Evolutionary conservation across 2,329 filamentous ascomycete species (phyloP), one percentile per base, ranked within the genome.

Genomic region (Cladosporium colombiae): DNA sequence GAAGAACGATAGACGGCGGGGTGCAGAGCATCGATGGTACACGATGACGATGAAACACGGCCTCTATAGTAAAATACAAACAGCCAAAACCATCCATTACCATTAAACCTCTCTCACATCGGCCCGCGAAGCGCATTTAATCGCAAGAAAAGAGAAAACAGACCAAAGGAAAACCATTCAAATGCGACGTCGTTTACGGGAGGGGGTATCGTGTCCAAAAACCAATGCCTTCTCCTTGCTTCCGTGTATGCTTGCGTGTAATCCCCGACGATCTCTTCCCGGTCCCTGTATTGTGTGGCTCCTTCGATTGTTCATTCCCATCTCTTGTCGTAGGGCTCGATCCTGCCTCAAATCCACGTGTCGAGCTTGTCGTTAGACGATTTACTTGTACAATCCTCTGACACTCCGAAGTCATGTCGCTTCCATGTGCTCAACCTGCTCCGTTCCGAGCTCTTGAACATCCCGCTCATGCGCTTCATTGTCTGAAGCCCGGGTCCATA

Each of bases 401-500:
- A 44, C 18, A n/a, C 5, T 1, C 46, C 21, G 35, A 14, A 44
- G 37, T 10, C 5, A 10, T 44, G 6, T 44, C 37, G 40, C 7
- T 16, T 23, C n/a, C 7, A 13, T 21, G n/a, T 23, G n/a, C 4
- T 21, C n/a, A 11, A 10, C 40, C 8, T 13, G 10, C 40, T 35
- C 11, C 13, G 33, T 35, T 35, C 33, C 33, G 5, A 35, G 13
- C 13, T 14, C 33, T 35, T 35, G 11, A 5, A 14, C 33, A 5
- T 3, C 16, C 5, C 16, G 40, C n/a, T 46, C 40, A 21, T 23
- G 40, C 8, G 2, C 14, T 21, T 66, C 52, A 68, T 37, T 68
- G 65, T 21, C 68, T 62, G 31, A 67, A 70, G 10, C 66, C 68
- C 29, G 67, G 68, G 53, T 67, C 69, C 68, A 70, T 70, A 50